Percentiles rank a stretch among this genome's conserved stretches.
phyloP scores from a whole-genome alignment of 2,329 filamentous ascomycete species.

The Acrodontium crateriforme region DNA sequence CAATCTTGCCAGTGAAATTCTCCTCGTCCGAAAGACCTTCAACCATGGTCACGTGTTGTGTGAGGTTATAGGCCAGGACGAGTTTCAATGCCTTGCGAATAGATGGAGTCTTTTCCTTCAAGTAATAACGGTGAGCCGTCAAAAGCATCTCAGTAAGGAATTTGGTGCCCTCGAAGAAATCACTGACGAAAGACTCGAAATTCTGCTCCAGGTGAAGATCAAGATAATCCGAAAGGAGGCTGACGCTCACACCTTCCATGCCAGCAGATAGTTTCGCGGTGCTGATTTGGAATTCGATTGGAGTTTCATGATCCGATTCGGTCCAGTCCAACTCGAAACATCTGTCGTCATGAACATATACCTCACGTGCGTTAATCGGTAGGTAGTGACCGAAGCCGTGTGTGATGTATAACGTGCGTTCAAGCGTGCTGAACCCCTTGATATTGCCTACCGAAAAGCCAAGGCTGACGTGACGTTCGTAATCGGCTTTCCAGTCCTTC shows the following conservation, averaged over 20 bases:
- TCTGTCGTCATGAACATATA: conserved; percentile 80
- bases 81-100: conserved; percentile 93
- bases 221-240: conserved; percentile 77
- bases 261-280: conserved; percentile 84
- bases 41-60: conserved; percentile 85
- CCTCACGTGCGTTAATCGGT: conserved; percentile 84
- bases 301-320: conserved; percentile 62
- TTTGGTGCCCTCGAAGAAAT: conserved; percentile 89
- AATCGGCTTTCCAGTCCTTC: conserved; percentile 98
- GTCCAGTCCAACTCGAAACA: conserved; percentile 93
- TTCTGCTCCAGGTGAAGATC: conserved; percentile 87
- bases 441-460: conserved; percentile 90
- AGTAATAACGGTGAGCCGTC: conserved; percentile 87
- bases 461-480: conserved; percentile 74
- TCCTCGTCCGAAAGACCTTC: conserved; percentile 77
- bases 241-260: conserved; percentile 69
- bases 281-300: conserved; percentile 69
- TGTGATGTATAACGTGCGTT: conserved; percentile 73
- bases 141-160: conserved; percentile 95
- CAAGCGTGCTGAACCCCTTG: conserved; percentile 59
- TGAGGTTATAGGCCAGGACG: conserved; percentile 89
- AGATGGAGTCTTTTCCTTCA: conserved; percentile 73
- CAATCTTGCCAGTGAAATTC: conserved; percentile 64
- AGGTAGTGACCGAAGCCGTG: conserved; percentile 91
- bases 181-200: conserved; percentile 87